These are phyloP conservation scores for Rhizopogon salebrosus DNA, from an alignment of 768 basidiomycete genomes.

Conservation along the genomic window DNA sequence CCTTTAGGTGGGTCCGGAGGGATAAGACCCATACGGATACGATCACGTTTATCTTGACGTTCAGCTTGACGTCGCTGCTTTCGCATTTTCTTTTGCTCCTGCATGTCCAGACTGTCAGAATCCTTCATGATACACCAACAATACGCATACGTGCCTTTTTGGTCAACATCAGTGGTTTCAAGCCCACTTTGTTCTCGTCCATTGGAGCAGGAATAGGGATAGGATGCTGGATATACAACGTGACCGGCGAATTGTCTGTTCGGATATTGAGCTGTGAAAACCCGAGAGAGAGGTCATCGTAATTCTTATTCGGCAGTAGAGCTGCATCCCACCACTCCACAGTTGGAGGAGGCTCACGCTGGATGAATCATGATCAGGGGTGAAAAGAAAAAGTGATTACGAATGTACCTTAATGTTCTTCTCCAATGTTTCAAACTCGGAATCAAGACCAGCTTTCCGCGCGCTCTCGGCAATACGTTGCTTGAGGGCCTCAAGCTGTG, in stretches of 20 bases:
- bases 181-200: conserved; percentile 73
- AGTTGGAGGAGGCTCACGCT: conserved; percentile 84
- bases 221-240: conserved; percentile 92
- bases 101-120: conserved; percentile 1
- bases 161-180: conserved; percentile 89
- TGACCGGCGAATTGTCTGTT: conserved; percentile 68
- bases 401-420: conserved; percentile 75
- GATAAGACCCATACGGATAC: conserved; percentile 91
- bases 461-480: conserved; percentile 90
- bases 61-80: conserved; percentile 84
- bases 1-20: conserved; percentile 96
- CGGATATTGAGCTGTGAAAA: conserved; percentile 58
- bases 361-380: conserved; percentile 4
- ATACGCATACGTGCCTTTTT: conserved; percentile 51
- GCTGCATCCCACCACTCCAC: conserved; percentile 98
- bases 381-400: not conserved
- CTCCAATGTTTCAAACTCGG: conserved; percentile 88
- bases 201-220: conserved; percentile 91
- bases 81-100: conserved; percentile 97
- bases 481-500: conserved; percentile 85
- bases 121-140: conserved; percentile 11
- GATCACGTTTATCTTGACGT: conserved; percentile 89
- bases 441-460: conserved; percentile 88
- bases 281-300: conserved; percentile 66
- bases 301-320: conserved; percentile 73